phyloP scores from a whole-genome alignment of 257 asterid species.

The Orobanche coerulescens region DNA sequence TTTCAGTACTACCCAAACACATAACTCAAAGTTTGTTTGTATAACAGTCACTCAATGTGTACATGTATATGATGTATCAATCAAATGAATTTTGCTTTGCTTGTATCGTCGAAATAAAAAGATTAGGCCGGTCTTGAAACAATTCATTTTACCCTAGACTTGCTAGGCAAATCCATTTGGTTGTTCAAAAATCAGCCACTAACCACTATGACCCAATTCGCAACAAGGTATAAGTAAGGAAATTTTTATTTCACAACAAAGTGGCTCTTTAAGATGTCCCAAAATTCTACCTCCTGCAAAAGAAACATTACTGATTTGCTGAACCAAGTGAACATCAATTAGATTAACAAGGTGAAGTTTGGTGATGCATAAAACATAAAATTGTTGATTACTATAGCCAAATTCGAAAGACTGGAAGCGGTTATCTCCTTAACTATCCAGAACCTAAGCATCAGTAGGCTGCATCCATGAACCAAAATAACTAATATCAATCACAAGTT shows the following conservation, averaged over 20 bases:
- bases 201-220: not conserved
- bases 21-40: not conserved
- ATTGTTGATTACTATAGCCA: not conserved
- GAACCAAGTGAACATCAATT: not conserved
- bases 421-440: not conserved
- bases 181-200: no score
- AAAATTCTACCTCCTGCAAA: not conserved
- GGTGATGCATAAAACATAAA: not conserved
- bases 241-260: not conserved
- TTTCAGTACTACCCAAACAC: not conserved
- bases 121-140: no score
- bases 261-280: not conserved
- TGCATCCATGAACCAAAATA: not conserved
- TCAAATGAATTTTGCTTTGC: no score
- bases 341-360: conserved; percentile 2
- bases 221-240: not conserved
- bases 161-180: no score
- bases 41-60: not conserved
- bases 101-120: no score
- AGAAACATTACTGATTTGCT: not conserved
- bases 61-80: no score
- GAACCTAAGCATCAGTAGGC: not conserved
- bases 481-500: conserved; percentile 8
- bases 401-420: not conserved
- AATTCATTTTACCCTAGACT: no score